Conservation (phyloP, 305 asterid species). For the Vinca major region DNA sequence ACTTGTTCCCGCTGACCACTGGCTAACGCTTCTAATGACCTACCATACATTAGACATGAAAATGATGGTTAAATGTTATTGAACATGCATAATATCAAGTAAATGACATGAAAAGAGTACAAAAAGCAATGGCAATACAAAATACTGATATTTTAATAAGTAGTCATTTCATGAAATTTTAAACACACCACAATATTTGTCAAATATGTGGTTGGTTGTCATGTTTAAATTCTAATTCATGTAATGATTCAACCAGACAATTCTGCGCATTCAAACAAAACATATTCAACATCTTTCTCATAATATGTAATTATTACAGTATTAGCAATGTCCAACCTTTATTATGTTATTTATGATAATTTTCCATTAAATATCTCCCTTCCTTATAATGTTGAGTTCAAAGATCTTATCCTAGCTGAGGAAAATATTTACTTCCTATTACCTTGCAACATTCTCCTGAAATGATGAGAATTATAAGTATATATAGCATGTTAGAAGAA, state of each 20-base stretch:
- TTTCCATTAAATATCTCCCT: background rate
- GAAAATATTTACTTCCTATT: background rate
- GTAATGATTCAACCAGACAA: background rate
- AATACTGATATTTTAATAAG: background rate
- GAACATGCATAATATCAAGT: background rate
- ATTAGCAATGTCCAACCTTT: background rate
- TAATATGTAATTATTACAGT: background rate
- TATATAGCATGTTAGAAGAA: background rate
- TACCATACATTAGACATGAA: conserved; percentile 23
- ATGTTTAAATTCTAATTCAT: background rate
- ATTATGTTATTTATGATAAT: background rate
- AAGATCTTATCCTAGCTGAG: conserved; percentile 4
- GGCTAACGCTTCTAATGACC: conserved; percentile 94
- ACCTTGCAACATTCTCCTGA: background rate
- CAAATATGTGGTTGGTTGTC: background rate
- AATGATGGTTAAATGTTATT: conserved; percentile 10
- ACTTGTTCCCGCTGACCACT: conserved; percentile 96
- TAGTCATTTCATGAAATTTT: background rate
- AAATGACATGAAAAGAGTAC: background rate
- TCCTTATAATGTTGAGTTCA: background rate
- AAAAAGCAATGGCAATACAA: background rate
- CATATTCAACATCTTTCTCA: background rate
- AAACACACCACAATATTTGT: background rate
- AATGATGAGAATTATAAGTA: background rate
- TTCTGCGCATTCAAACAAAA: background rate